Percentiles rank a stretch among this genome's conserved stretches.
Conservation (phyloP, 1,139 yeast species). For the Candida buenavistaensis region DNA sequence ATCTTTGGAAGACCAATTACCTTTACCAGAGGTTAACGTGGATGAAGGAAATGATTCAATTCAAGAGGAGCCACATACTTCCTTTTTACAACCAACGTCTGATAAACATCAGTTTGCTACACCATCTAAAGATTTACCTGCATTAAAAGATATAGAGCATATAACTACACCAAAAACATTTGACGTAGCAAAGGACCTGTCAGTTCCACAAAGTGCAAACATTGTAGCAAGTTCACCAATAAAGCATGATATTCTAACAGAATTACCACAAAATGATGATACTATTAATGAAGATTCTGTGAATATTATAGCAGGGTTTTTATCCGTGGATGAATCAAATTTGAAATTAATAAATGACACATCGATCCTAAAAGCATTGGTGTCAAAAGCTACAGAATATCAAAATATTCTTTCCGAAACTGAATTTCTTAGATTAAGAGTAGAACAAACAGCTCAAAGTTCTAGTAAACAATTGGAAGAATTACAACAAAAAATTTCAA, state of each 20-base stretch:
- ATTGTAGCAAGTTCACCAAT: slow-evolving; percentile 24
- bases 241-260: slow-evolving; percentile 8
- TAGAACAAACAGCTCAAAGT: slow-evolving; percentile 45
- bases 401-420: slow-evolving; percentile 53
- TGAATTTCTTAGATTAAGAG: slow-evolving; percentile 49
- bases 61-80: slow-evolving; percentile 17
- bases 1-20: neutral
- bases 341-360: slow-evolving; percentile 14
- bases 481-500: slow-evolving; percentile 23
- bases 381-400: slow-evolving; percentile 45
- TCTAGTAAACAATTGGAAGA: slow-evolving; percentile 27
- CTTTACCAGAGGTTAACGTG: slow-evolving; percentile 5
- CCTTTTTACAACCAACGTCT: slow-evolving; percentile 14
- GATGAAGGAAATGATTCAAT: slow-evolving; percentile 12
- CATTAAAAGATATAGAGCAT: slow-evolving; percentile 44
- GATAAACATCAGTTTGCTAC: slow-evolving; percentile 32
- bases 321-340: slow-evolving; percentile 19
- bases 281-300: slow-evolving; percentile 10
- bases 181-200: slow-evolving; percentile 41
- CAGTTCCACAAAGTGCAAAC: slow-evolving; percentile 8
- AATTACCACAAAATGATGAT: slow-evolving; percentile 2
- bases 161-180: slow-evolving; percentile 46
- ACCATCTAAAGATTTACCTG: slow-evolving; percentile 45
- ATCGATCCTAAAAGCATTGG: slow-evolving; percentile 33
- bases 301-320: slow-evolving; percentile 28